Percentiles rank a stretch among this genome's conserved stretches.
Evolutionary conservation across 2,329 filamentous ascomycete genomes (phyloP).

Genomic region (Mariannaea sp.): DNA sequence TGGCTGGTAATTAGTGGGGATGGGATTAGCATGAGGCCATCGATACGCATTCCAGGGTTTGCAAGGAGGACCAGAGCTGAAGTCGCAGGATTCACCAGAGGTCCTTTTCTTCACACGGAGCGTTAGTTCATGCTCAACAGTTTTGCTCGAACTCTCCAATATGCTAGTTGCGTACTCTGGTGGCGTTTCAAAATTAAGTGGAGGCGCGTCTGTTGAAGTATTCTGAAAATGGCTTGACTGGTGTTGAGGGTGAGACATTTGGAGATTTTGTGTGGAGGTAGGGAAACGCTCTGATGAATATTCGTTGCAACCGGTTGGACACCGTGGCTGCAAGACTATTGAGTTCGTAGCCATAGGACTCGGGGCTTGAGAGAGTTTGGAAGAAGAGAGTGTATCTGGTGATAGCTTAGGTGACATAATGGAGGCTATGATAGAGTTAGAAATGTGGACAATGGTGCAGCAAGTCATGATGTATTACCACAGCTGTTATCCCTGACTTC

Average conservation of each 20-base stretch:
- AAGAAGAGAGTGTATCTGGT: not conserved
- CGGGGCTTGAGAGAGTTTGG: constrained; percentile 20
- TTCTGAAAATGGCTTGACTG: not conserved
- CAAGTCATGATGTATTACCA: constrained; percentile 8
- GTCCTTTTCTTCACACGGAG: not conserved
- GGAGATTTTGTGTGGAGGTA: not conserved
- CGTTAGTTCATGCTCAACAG: not conserved
- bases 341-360: constrained; percentile 21
- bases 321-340: not conserved
- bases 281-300: not conserved
- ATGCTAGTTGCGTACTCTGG: constrained; percentile 12
- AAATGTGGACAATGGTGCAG: not conserved
- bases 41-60: not conserved
- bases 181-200: constrained; percentile 7
- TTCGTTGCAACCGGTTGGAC: not conserved
- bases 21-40: not conserved
- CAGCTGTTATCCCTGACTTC: constrained; percentile 12
- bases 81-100: not conserved
- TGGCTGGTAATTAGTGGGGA: constrained; percentile 6
- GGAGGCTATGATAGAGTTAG: constrained; percentile 7
- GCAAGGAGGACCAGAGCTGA: not conserved
- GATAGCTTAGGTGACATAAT: not conserved
- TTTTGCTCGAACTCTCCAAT: not conserved
- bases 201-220: constrained; percentile 1
- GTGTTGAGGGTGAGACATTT: not conserved